A percentile compares a stretch with the other conserved stretches of the same genome.
These are phyloP conservation scores for Aspergillus aculeatinus DNA, from an alignment of 2,329 filamentous ascomycete species.

Conservation along the genomic window DNA sequence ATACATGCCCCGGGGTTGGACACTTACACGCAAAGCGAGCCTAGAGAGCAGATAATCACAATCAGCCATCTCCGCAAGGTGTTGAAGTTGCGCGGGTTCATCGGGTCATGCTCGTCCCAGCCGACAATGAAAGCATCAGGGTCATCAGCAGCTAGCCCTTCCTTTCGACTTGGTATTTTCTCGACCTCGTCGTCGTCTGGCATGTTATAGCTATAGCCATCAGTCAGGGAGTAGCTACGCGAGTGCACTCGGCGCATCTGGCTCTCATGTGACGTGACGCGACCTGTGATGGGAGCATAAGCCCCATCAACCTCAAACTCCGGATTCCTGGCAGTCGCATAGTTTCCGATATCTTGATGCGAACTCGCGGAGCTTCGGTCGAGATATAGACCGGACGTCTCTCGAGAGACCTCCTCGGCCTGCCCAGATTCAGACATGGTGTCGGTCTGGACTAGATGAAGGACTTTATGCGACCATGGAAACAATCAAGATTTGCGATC, in stretches of 20 bases:
- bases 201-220: slow-evolving; percentile 31
- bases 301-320: slow-evolving; percentile 13
- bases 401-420: slow-evolving; percentile 3
- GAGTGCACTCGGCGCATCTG: slow-evolving; percentile 23
- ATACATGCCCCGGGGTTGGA: background rate
- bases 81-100: slow-evolving; percentile 70
- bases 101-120: slow-evolving; percentile 74
- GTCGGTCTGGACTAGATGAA: background rate
- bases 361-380: slow-evolving; percentile 13
- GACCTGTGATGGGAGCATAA: slow-evolving; percentile 26
- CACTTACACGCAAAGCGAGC: slow-evolving; percentile 80
- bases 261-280: slow-evolving; percentile 15
- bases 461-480: background rate
- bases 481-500: background rate
- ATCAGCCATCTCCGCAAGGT: slow-evolving; percentile 74
- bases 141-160: slow-evolving; percentile 22
- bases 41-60: slow-evolving; percentile 68
- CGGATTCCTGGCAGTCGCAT: slow-evolving; percentile 11
- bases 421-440: slow-evolving; percentile 14
- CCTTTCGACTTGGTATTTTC: slow-evolving; percentile 9
- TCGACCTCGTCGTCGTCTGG: slow-evolving; percentile 27
- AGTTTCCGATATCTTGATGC: slow-evolving; percentile 6
- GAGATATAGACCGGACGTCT: background rate
- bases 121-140: slow-evolving; percentile 61
- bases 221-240: slow-evolving; percentile 38